Conservation (phyloP, 495 filamentous ascomycete genomes). For the Trichoderma reesei region DNA sequence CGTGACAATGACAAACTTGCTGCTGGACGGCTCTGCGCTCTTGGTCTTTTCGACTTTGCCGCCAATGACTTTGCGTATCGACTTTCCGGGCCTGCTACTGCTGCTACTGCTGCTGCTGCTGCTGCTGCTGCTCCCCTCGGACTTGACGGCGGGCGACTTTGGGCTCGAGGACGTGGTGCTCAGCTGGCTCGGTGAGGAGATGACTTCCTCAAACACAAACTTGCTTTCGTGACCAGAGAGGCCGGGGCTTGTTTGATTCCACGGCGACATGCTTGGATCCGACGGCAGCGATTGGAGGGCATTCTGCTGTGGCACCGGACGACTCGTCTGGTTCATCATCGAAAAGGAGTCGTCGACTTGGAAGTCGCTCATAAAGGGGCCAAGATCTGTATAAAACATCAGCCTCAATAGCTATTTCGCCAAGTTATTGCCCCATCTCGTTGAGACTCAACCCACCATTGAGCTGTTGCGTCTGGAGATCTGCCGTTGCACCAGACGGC, state of each 20-base stretch:
- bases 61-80: slow-evolving; percentile 27
- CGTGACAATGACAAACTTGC: slow-evolving; percentile 39
- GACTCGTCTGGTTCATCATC: neutral
- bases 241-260: slow-evolving; percentile 28
- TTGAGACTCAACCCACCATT: neutral
- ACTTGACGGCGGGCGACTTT: slow-evolving; percentile 25
- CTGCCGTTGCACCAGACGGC: neutral
- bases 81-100: slow-evolving; percentile 15
- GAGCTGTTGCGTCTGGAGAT: neutral
- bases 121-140: slow-evolving; percentile 14
- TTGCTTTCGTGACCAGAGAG: slow-evolving; percentile 20
- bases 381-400: neutral
- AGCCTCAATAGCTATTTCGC: neutral
- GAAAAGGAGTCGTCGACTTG: neutral
- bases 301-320: slow-evolving; percentile 6
- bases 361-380: neutral
- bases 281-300: neutral
- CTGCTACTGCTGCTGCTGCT: neutral
- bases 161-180: slow-evolving; percentile 22
- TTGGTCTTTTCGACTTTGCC: slow-evolving; percentile 30
- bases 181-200: slow-evolving; percentile 23
- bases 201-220: slow-evolving; percentile 28
- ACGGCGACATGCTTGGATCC: slow-evolving; percentile 18
- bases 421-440: neutral
- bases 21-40: slow-evolving; percentile 18